Conservation (phyloP, 1,284 basidiomycete species). For the Chalciporus sp. region DNA sequence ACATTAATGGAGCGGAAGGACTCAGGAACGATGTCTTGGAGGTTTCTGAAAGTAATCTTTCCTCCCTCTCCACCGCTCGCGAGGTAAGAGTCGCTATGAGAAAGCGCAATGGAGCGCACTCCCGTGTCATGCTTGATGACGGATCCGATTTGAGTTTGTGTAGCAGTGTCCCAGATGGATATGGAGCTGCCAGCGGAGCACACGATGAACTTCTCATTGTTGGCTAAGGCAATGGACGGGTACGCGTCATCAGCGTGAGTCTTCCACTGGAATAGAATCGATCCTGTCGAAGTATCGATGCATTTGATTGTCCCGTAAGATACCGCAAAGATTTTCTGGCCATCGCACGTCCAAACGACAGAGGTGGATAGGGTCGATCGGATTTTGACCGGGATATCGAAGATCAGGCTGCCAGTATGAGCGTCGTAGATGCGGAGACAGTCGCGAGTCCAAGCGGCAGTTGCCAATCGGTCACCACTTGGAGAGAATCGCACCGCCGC, state of each 20-base stretch:
- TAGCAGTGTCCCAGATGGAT: constrained; percentile 10
- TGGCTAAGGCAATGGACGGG: too few species aligned
- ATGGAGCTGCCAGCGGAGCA: background rate
- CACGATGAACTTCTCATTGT: background rate
- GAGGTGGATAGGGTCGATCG: too few species aligned
- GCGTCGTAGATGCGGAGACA: background rate
- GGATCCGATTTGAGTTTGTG: constrained; percentile 1
- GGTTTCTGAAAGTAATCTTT: constrained; percentile 2
- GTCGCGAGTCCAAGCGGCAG: background rate
- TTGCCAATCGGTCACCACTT: background rate
- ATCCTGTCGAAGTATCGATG: too few species aligned
- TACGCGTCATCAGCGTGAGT: too few species aligned
- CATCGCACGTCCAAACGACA: too few species aligned
- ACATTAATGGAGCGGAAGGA: background rate
- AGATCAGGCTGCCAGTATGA: background rate
- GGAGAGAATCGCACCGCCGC: background rate
- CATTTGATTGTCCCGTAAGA: too few species aligned
- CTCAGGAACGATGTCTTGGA: background rate
- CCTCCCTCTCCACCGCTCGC: constrained; percentile 11
- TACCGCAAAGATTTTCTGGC: too few species aligned
- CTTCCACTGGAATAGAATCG: too few species aligned
- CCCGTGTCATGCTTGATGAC: background rate
- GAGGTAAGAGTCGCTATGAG: constrained; percentile 4
- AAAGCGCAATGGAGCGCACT: constrained; percentile 10
- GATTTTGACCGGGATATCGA: too few species aligned